Conservation (phyloP, 192 early-diverging fungal species). For the Obelidium mucronatum region DNA sequence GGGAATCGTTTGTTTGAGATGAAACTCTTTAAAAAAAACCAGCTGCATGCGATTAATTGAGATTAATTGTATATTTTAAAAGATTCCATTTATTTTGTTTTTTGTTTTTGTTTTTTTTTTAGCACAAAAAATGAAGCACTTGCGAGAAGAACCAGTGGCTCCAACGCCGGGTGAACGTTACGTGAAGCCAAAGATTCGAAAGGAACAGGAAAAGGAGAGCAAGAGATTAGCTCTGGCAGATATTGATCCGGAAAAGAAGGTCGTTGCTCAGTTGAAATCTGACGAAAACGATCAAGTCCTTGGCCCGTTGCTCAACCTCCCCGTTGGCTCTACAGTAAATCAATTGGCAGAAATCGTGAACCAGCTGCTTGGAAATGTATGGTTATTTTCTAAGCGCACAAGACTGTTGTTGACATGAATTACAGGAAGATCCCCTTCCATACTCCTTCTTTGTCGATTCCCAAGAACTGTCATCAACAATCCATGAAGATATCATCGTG, state of each 20-base stretch:
- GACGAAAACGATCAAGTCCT: conserved; percentile 76
- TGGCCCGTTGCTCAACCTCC: conserved; percentile 89
- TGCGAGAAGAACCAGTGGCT: too few relatives aligned
- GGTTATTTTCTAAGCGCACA: not conserved
- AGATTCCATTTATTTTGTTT: too few relatives aligned
- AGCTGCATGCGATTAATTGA: too few relatives aligned
- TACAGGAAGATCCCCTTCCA: conserved; percentile 86
- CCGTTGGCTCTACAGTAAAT: conserved; percentile 82
- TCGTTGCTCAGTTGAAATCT: conserved; percentile 84
- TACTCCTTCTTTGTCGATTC: conserved; percentile 94
- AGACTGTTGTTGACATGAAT: not conserved
- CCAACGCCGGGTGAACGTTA: conserved; percentile 28
- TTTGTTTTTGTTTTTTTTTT: too few relatives aligned
- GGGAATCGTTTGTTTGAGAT: too few relatives aligned
- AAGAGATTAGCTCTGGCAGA: conserved; percentile 28
- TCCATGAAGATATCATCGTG: conserved; percentile 83
- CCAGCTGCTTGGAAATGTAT: conserved; percentile 83
- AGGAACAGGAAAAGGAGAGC: conserved; percentile 24
- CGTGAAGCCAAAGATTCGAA: conserved; percentile 36
- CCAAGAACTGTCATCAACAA: conserved; percentile 76
- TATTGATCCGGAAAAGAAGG: conserved; percentile 39
- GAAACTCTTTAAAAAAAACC: too few relatives aligned
- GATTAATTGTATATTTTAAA: too few relatives aligned
- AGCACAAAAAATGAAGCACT: too few relatives aligned
- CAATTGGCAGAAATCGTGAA: conserved; percentile 90